Base-by-base conservation (phyloP, 2,329 filamentous ascomycete genomes). In the Onygenales sp. region DNA sequence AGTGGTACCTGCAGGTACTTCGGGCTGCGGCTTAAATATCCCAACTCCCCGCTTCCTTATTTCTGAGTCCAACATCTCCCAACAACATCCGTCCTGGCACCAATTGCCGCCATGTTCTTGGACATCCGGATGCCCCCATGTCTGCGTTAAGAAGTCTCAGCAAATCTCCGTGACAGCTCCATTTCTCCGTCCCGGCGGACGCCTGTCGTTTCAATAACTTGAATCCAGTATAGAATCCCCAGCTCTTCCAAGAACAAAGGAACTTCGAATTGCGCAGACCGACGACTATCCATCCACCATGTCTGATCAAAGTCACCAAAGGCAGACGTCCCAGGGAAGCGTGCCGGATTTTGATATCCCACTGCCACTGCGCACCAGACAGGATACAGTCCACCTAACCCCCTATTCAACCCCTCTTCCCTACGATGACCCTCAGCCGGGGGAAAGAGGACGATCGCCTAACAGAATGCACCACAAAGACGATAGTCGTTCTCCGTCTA, bases 401-500 rank as follows among this genome's bases (percentile, higher is more conserved):
- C 50, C 50, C 4, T 52, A 52, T 32, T 45, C 50, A n/a, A 17
- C 10, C 13, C 50, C 50, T 32, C 50, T 45, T 13, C 40, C 27
- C 2, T 39, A 52, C 21, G 34, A 52, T 39, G 14, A 27, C 42
- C 13, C 50, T 21, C 49, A 43, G 32, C 4, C n/a, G 32, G 50
- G 31, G 9, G 10, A 17, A 44, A 37, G 42, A 49, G 46, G 46
- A 10, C 46, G 46, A 8, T 40, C 46, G 4, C 50, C 32, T 31
- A 31, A 42, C 10, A 31, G 36, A 45, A 43, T 33, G 14, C 34
- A 32, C 13, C 14, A 32, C 31, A 39, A 21, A 14, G 39, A 60
- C 37, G 61, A 63, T 46, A 56, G 57, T 21, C 56, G 61, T 50
- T 52, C 59, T 4, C 61, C 61, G 57, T 70, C 58, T 62, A 58